Percentiles rank a stretch among this genome's conserved stretches.
These are phyloP conservation scores for Taxillus chinensis DNA, from an alignment of 164 flowering plant genomes.

Conservation along the genomic window DNA sequence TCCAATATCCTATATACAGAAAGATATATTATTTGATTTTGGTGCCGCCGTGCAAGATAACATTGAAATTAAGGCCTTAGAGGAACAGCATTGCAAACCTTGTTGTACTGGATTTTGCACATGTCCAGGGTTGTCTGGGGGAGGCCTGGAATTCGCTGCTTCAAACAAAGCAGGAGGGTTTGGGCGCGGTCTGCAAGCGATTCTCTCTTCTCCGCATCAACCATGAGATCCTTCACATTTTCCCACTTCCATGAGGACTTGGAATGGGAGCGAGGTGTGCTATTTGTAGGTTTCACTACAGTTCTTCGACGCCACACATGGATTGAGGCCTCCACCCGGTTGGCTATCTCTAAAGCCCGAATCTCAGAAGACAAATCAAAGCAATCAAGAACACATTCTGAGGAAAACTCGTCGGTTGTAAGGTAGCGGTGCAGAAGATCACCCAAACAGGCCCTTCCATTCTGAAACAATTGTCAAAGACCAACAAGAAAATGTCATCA, in stretches of 20 bases:
- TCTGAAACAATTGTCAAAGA: constrained; percentile 18
- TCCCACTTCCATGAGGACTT: constrained; percentile 52
- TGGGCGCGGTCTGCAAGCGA: constrained; percentile 49
- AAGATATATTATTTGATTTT: too few species aligned
- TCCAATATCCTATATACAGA: constrained; percentile 47
- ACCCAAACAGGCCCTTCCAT: constrained; percentile 41
- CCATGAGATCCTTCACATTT: constrained; percentile 43
- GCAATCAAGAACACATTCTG: constrained; percentile 49
- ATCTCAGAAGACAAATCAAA: constrained; percentile 54
- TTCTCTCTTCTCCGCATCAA: constrained; percentile 46
- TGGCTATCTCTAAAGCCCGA: constrained; percentile 53
- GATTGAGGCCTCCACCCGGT: constrained; percentile 46
- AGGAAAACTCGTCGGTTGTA: constrained; percentile 42
- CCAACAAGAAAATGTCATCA: too few species aligned
- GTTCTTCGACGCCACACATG: constrained; percentile 35
- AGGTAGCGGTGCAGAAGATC: constrained; percentile 46
- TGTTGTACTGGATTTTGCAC: constrained; percentile 60
- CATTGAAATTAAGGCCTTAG: too few species aligned
- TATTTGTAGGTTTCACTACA: constrained; percentile 19
- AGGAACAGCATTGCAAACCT: constrained; percentile 21
- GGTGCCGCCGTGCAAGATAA: too few species aligned
- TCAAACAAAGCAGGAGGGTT: constrained; percentile 43
- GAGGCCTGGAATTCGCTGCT: constrained; percentile 51
- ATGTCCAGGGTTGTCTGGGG: constrained; percentile 52
- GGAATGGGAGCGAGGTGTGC: constrained; percentile 34